Base-by-base conservation (phyloP, 2,329 filamentous ascomycete species). In the Aspergillus felis region DNA sequence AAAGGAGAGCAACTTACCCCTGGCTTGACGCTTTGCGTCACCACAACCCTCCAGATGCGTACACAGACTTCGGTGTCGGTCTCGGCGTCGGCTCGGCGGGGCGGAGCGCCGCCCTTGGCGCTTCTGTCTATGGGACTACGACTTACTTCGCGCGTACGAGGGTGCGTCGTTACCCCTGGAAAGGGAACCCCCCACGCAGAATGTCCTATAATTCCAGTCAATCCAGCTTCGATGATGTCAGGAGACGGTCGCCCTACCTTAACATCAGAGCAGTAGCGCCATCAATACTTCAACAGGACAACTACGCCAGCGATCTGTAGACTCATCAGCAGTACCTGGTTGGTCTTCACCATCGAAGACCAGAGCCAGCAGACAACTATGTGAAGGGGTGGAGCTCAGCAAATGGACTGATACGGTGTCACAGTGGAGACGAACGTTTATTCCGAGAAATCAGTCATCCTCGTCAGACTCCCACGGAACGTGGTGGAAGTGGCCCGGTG, bases 251-350 rank as follows among this genome's bases (percentile, higher is more conserved):
- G 24, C n/a, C 56, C 25, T 56, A 62, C 63, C 63, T 61, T 49
- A 53, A 27, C 17, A 14, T n/a, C 10, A 42, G n/a, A 41, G 20
- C 7, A 32, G 56, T 44, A 41, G 47, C 41, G 44, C 60, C 63
- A 61, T 56, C 63, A 65, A 56, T 62, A 55, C 50, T 44, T 58
- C 59, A 58, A 55, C 57, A 64, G 63, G 57, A 60, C 51, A 55
- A 14, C 24, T 49, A 55, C 58, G 50, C 55, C 56, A 63, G 59
- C 35, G 55, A 60, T 48, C 62, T 63, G 56, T 53, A 54, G 55
- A 28, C 53, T 44, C 51, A 55, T 66, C 42, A 67, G 61, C 60
- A 61, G 47, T 50, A 59, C 57, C 61, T 60, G 59, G 50, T 27
- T 58, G 59, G 57, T 32, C 54, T 51, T 48, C 44, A 22, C 44